Evolutionary conservation across 139 green algal genomes (phyloP), one percentile per base, ranked within the genome.

Genomic region (Chlorella sorokiniana): DNA sequence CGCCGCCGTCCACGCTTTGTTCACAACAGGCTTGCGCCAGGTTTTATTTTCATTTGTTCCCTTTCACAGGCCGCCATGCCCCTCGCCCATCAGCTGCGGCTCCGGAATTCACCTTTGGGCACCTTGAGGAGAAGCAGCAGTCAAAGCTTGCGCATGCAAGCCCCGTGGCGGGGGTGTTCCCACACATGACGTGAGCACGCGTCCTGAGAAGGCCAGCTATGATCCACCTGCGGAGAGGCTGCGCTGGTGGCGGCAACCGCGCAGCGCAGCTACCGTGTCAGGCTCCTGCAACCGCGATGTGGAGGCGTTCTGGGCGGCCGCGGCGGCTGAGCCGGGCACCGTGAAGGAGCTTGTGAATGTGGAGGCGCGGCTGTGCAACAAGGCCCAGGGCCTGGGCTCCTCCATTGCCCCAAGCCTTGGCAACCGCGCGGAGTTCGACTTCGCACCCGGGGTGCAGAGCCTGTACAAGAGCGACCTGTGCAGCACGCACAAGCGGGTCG

Each of bases 161-260:
- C 6, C 18, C 54, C 41, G 37, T 27, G 25, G 37, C 72, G 29
- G 65, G 42, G 23, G 35, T 35, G 25, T 3, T 0, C 70, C 37
- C 33, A 40, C 42, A 4, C 42, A n/a, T n/a, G n/a, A n/a, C 42
- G 61, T 77, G 44, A 77, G 70, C 45, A 5, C 40, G 1, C 14
- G 70, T 5, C 70, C 70, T 18, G 44, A 79, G 35, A 44, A 44
- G 4, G 54, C 73, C 52, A 67, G 42, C 73, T 79, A 69, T 38
- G 73, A 79, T 38, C 52, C 54, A 1, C 54, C 70, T 42, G 45
- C 31, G 1, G 70, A 62, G 70, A 54, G 69, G 73, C 54, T 80
- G 54, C 54, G 38, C 54, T 80, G 75, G 75, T 81, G 75, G 75
- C 38, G 71, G 75, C 75, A 81, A 41, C 75, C 75, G 16, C 75